phyloP scores from a whole-genome alignment of 495 filamentous ascomycete genomes.

The Trichocladium uniseriatum region DNA sequence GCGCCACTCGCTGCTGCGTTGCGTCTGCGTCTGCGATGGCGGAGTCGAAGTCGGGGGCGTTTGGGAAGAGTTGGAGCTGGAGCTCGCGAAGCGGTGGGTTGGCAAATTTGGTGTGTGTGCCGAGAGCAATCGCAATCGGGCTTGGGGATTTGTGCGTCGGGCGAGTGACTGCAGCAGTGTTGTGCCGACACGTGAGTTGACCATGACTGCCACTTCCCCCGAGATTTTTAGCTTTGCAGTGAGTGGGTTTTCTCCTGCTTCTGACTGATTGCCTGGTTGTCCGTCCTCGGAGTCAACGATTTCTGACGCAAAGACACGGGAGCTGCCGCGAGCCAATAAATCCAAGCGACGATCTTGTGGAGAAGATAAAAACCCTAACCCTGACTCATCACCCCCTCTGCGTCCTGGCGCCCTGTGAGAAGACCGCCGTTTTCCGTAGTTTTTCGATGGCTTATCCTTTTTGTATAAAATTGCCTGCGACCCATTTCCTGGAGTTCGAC shows the following conservation, averaged over 20 bases:
- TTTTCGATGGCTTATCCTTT: too few relatives aligned
- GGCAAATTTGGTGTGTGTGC: not conserved
- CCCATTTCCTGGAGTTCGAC: too few relatives aligned
- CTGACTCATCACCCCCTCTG: too few relatives aligned
- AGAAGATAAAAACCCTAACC: too few relatives aligned
- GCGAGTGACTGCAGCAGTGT: constrained; percentile 1
- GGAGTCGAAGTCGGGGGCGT: not conserved
- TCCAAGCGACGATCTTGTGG: too few relatives aligned
- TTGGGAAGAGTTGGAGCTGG: not conserved
- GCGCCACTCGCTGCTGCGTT: constrained; percentile 7
- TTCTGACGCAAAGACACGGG: not conserved
- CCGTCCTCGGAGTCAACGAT: not conserved
- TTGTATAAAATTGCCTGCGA: too few relatives aligned
- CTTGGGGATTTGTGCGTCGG: not conserved
- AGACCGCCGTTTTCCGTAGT: too few relatives aligned
- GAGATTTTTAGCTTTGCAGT: not conserved
- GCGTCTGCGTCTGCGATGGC: not conserved
- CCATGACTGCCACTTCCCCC: not conserved
- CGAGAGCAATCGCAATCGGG: not conserved
- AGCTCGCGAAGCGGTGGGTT: not conserved
- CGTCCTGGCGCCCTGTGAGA: too few relatives aligned
- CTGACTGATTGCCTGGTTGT: not conserved
- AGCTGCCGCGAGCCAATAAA: not conserved
- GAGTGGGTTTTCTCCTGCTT: not conserved
- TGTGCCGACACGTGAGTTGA: constrained; percentile 7